Evolutionary conservation across 805 yeast species (phyloP), one percentile per base, ranked within the genome.

Genomic region (Lipomyces lipofer): DNA sequence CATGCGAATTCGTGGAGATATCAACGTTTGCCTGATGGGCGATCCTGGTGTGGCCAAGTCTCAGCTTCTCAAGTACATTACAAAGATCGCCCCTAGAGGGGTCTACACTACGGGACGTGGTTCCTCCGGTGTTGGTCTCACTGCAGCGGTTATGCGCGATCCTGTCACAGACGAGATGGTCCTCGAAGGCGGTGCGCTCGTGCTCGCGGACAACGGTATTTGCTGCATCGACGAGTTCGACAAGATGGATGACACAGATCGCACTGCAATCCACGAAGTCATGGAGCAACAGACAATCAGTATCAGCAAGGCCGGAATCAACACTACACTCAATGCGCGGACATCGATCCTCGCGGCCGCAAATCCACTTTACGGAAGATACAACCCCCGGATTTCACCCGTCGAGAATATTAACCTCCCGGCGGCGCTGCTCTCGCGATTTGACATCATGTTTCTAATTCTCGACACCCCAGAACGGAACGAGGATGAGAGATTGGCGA

Each of bases 21-120:
- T 94, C 64, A 94, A 94, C 67, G 81, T 94, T 51, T 86, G 97
- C 74, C 78, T 94, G 49, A 92, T 94, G 97, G 99, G 99, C 65
- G 99, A 94, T 68, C 99, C 99, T 39, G 99, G 99, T 77, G 99
- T 94, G 51, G 99, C 99, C 67, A 94, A 94, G 73, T 94, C 98
- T 2, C 99, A 94, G 78, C 76, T 94, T 67, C 77, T 94, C 60
- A 94, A 94, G 69, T 86, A 95, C 30, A 88, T 94, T 62, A 79
- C 89, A 56, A 89, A 91, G 65, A 86, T 94, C 51, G 94, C 98
- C 2, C 99, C 99, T 28, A 80, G 98, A 67, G 95, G 96, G 47
- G 95, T 94, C 28, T 94, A 94, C 71, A 94, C 99, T 7, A 94
- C 99, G 1, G 99, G 99, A 74, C 83, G 95, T 66, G 99, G 99